Percentiles rank a stretch among this genome's conserved stretches.
Conservation (phyloP, 1,284 basidiomycete species). For the Gomphus bonarii region DNA sequence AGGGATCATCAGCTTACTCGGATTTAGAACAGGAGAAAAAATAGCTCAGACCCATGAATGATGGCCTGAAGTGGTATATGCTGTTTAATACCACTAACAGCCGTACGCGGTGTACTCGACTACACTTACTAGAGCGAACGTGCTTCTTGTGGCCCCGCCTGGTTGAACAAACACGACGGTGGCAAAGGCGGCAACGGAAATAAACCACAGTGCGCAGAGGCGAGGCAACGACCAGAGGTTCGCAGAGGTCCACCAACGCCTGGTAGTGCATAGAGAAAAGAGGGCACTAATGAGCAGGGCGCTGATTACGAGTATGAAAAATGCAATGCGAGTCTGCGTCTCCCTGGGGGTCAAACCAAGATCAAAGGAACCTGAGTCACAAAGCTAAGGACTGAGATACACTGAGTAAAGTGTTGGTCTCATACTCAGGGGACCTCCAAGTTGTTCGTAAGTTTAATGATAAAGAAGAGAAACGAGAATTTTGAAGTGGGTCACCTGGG, state of each 20-base stretch:
- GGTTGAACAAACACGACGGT: slow-evolving; percentile 1
- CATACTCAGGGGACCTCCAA: neutral
- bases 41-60: neutral
- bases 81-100: neutral
- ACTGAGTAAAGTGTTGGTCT: neutral
- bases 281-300: neutral
- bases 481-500: neutral
- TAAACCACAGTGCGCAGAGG: slow-evolving; percentile 8
- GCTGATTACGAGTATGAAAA: slow-evolving; percentile 2
- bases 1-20: neutral
- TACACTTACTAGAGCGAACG: slow-evolving; percentile 6
- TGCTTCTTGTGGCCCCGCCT: slow-evolving; percentile 3
- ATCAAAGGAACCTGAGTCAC: neutral
- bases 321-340: slow-evolving; percentile 2
- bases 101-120: neutral
- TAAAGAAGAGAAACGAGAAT: neutral
- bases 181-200: slow-evolving; percentile 5
- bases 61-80: neutral
- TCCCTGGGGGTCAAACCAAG: slow-evolving; percentile 3
- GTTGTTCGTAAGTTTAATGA: neutral
- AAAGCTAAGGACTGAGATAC: neutral
- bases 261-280: slow-evolving; percentile 1
- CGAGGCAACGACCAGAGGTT: slow-evolving; percentile 5
- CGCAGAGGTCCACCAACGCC: slow-evolving; percentile 1
- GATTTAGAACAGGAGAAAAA: too few species aligned